phyloP scores from a whole-genome alignment of 306 rosid genomes.

The Prunus fruticosa region DNA sequence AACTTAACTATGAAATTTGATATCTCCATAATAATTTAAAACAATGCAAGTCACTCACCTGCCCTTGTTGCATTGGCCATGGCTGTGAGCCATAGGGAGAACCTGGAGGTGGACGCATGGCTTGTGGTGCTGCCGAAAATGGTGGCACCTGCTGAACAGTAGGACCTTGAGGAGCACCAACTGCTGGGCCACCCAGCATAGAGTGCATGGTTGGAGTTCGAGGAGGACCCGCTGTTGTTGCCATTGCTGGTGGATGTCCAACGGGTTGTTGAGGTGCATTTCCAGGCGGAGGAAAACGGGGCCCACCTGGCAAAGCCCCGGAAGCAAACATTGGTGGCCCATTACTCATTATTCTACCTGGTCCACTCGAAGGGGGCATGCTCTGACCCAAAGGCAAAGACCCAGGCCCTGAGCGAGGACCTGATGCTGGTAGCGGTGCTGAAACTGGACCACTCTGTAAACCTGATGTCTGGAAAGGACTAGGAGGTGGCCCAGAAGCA shows the following conservation, averaged over 20 bases:
- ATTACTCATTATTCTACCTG: constrained; percentile 59
- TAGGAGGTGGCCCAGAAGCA: constrained; percentile 38
- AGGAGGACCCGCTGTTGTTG: constrained; percentile 23
- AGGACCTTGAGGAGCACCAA: constrained; percentile 46
- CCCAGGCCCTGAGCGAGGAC: constrained; percentile 49
- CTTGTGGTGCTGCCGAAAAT: constrained; percentile 48
- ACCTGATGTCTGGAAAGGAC: constrained; percentile 39
- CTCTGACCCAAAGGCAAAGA: constrained; percentile 41
- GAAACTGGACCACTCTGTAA: constrained; percentile 36
- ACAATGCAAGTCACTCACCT: constrained; percentile 39
- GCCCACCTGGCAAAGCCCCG: constrained; percentile 48
- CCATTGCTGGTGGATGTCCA: constrained; percentile 50
- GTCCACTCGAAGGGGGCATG: constrained; percentile 34
- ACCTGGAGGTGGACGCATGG: constrained; percentile 47
- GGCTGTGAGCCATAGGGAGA: constrained; percentile 61
- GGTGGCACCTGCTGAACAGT: constrained; percentile 60
- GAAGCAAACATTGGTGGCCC: constrained; percentile 68
- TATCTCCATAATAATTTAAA: neutral
- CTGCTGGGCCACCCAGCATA: constrained; percentile 22
- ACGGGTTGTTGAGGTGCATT: constrained; percentile 38
- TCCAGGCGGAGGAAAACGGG: constrained; percentile 54
- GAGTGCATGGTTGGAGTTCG: constrained; percentile 37
- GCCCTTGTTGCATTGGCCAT: constrained; percentile 79
- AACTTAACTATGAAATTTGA: constrained; percentile 1
- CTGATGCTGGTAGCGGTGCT: constrained; percentile 27